Conservation (phyloP, 2,329 filamentous ascomycete genomes). For the Fusarium neocosmosporiellum region DNA sequence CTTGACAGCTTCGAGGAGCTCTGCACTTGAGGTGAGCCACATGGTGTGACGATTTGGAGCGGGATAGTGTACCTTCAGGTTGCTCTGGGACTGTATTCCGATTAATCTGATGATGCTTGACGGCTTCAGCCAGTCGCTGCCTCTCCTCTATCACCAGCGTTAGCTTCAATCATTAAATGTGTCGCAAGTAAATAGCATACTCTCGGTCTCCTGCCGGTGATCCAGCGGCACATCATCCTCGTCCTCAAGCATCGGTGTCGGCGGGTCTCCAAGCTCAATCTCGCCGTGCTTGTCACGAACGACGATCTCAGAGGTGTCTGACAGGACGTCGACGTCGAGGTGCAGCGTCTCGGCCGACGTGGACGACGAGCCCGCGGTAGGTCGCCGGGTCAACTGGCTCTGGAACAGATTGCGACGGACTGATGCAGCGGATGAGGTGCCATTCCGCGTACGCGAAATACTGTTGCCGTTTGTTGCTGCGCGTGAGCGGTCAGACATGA, state of each 20-base stretch:
- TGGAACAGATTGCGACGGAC: constrained; percentile 66
- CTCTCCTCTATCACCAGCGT: constrained; percentile 60
- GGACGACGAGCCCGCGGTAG: constrained; percentile 56
- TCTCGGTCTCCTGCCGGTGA: constrained; percentile 67
- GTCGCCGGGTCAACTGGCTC: constrained; percentile 66
- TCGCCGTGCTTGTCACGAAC: constrained; percentile 72
- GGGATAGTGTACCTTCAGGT: constrained; percentile 67
- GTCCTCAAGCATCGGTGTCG: constrained; percentile 63
- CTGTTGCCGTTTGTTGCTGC: constrained; percentile 31
- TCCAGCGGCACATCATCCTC: constrained; percentile 67
- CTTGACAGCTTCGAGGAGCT: constrained; percentile 76
- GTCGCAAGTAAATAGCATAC: constrained; percentile 48
- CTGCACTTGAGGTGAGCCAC: constrained; percentile 51
- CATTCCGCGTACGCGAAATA: constrained; percentile 31
- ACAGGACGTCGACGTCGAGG: constrained; percentile 59
- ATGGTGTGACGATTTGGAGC: background rate
- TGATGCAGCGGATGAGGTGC: constrained; percentile 32
- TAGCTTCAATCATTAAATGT: background rate
- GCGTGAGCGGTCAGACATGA: constrained; percentile 43
- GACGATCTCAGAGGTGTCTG: constrained; percentile 67
- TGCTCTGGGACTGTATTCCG: constrained; percentile 68
- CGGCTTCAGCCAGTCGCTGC: constrained; percentile 69
- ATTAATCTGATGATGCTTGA: constrained; percentile 70
- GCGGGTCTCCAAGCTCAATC: constrained; percentile 69
- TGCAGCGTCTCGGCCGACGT: constrained; percentile 59